Evolutionary conservation across 2,329 filamentous ascomycete genomes (phyloP).

Genomic region (Amylocarpus encephaloides): DNA sequence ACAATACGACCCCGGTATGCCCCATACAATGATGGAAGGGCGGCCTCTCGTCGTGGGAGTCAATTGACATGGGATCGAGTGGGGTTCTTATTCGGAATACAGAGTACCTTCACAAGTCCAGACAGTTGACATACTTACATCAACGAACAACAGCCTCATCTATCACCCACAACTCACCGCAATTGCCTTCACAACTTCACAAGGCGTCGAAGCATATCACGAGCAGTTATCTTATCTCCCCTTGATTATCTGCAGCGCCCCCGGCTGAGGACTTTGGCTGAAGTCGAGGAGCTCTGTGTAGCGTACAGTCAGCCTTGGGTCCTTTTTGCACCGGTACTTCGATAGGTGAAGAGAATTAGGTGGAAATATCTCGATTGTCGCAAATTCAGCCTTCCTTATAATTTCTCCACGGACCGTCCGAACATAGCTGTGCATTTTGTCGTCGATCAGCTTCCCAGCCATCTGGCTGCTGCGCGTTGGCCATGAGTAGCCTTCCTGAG

Average conservation of each 20-base stretch:
- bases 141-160: too few species aligned
- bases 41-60: neutral
- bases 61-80: neutral
- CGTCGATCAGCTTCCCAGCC: neutral
- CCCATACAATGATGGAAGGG: neutral
- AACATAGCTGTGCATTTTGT: neutral
- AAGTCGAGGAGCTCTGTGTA: neutral
- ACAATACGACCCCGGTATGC: neutral
- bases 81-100: neutral
- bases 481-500: constrained; percentile 21
- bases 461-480: constrained; percentile 5
- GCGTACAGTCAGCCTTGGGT: neutral
- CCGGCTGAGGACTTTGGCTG: neutral
- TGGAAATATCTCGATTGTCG: neutral
- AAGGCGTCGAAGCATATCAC: neutral
- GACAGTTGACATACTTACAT: too few species aligned
- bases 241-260: neutral
- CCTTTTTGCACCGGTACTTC: neutral
- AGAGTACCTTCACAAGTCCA: neutral
- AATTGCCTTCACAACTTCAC: neutral
- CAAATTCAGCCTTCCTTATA: neutral
- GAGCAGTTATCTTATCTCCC: neutral
- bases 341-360: neutral
- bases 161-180: too few species aligned
- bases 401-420: neutral